A percentile compares a stretch with the other conserved stretches of the same genome.
These are phyloP conservation scores for Nothopassalora personata DNA, from an alignment of 2,329 filamentous ascomycete genomes.

Conservation along the genomic window DNA sequence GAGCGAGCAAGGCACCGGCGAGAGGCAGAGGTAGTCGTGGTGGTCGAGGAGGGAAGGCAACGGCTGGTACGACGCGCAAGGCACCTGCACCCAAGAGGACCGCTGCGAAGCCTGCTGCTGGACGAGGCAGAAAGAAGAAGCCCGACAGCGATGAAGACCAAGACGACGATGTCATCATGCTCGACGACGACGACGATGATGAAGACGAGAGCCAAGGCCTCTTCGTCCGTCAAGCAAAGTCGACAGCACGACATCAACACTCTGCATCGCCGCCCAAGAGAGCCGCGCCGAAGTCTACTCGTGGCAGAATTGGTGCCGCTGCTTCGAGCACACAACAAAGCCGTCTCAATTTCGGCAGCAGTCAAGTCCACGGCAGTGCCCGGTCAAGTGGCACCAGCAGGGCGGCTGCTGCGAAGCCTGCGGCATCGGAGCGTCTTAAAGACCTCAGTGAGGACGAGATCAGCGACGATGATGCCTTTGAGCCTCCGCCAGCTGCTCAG, in stretches of 20 bases:
- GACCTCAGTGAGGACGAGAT: conserved; percentile 35
- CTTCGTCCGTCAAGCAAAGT: conserved; percentile 35
- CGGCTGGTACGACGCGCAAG: conserved; percentile 39
- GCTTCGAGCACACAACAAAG: conserved; percentile 15
- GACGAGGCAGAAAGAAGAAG: conserved; percentile 39
- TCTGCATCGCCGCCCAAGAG: conserved; percentile 22
- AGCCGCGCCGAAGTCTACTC: conserved; percentile 12
- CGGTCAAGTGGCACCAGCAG: conserved; percentile 11
- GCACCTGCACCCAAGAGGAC: conserved; percentile 35
- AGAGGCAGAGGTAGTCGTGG: conserved; percentile 41
- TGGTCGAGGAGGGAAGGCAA: conserved; percentile 36
- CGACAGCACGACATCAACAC: conserved; percentile 13
- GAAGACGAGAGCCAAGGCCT: conserved; percentile 44
- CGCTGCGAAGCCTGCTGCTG: conserved; percentile 28
- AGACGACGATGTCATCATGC: conserved; percentile 38
- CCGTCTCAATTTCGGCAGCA: conserved; percentile 19
- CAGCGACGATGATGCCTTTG: conserved; percentile 36
- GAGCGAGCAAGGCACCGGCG: conserved; percentile 37
- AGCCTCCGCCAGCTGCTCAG: conserved; percentile 28
- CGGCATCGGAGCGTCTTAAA: conserved; percentile 28
- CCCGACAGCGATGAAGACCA: conserved; percentile 42
- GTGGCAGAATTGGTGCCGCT: conserved; percentile 15
- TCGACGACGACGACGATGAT: conserved; percentile 42
- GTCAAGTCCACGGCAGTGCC: conserved; percentile 11
- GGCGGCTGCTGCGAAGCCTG: conserved; percentile 10